Percentiles rank a stretch among this genome's conserved stretches.
phyloP scores from a whole-genome alignment of 352 stramenopile genomes.

The Pythium graminicola region DNA sequence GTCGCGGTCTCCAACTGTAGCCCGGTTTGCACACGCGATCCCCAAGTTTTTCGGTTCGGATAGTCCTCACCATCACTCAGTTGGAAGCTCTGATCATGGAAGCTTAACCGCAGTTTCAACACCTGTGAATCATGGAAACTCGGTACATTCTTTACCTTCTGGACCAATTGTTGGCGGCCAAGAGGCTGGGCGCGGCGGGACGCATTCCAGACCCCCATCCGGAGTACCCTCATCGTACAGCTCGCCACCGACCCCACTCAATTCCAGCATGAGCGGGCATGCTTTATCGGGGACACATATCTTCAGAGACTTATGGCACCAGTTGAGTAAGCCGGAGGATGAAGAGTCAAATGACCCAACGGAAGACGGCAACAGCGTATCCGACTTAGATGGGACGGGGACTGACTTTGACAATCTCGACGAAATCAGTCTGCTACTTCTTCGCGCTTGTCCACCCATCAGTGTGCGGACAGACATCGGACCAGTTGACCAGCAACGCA shows the following conservation, averaged over 20 bases:
- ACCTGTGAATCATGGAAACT: background rate
- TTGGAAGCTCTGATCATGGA: background rate
- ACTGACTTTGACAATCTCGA: slow-evolving; percentile 38
- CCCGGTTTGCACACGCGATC: slow-evolving; percentile 25
- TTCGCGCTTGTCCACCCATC: slow-evolving; percentile 46
- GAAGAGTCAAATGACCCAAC: slow-evolving; percentile 21
- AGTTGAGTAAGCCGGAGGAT: slow-evolving; percentile 63
- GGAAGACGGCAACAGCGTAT: slow-evolving; percentile 27
- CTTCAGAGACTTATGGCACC: slow-evolving; percentile 74
- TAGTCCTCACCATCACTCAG: slow-evolving; percentile 5
- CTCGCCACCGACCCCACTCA: slow-evolving; percentile 4
- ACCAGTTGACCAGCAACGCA: background rate
- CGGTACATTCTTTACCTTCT: background rate
- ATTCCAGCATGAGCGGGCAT: slow-evolving; percentile 3
- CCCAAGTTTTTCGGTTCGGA: slow-evolving; percentile 26
- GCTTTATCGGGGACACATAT: slow-evolving; percentile 31
- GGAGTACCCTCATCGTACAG: background rate
- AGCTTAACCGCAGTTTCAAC: background rate
- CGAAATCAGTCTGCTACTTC: slow-evolving; percentile 54
- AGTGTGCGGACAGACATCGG: slow-evolving; percentile 19
- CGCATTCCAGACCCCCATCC: background rate
- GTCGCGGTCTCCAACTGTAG: slow-evolving; percentile 20
- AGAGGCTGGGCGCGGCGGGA: background rate
- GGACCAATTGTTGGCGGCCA: background rate
- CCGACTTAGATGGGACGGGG: slow-evolving; percentile 39